phyloP scores from a whole-genome alignment of 2,329 filamentous ascomycete species.

The Trichoderma atrobrunneum region DNA sequence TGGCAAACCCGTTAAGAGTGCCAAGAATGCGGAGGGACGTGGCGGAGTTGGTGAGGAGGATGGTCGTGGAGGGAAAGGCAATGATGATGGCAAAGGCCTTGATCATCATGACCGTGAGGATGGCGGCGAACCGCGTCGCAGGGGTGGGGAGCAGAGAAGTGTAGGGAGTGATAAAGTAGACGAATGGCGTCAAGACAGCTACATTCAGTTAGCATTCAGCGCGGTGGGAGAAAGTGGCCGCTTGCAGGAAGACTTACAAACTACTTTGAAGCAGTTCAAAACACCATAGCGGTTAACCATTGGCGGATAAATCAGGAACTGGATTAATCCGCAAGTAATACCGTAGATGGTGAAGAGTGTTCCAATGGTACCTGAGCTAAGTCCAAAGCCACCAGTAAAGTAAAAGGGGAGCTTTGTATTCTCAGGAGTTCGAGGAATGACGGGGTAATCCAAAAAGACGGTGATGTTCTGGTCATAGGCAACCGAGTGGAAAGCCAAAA shows the following conservation, averaged over 20 bases:
- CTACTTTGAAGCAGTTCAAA: conserved; percentile 67
- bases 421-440: conserved; percentile 53
- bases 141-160: conserved; percentile 59
- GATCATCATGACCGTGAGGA: conserved; percentile 66
- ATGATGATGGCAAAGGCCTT: conserved; percentile 78
- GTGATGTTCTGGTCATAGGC: conserved; percentile 85
- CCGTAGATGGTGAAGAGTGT: conserved; percentile 83
- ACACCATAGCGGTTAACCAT: conserved; percentile 72
- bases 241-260: conserved; percentile 39
- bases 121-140: conserved; percentile 52
- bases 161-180: conserved; percentile 82
- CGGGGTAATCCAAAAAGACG: conserved; percentile 80
- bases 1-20: conserved; percentile 88
- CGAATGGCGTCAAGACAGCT: conserved; percentile 65
- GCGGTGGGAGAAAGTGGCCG: not conserved
- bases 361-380: conserved; percentile 71
- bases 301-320: conserved; percentile 81
- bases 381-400: conserved; percentile 78
- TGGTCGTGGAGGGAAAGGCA: conserved; percentile 84
- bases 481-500: conserved; percentile 78
- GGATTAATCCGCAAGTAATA: conserved; percentile 72
- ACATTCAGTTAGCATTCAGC: not conserved
- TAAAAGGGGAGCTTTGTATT: conserved; percentile 70
- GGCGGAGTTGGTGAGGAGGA: conserved; percentile 86
- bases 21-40: conserved; percentile 70